These are phyloP conservation scores for Amphicarpaea edgeworthii DNA, from an alignment of 306 rosid genomes.

Conservation along the genomic window DNA sequence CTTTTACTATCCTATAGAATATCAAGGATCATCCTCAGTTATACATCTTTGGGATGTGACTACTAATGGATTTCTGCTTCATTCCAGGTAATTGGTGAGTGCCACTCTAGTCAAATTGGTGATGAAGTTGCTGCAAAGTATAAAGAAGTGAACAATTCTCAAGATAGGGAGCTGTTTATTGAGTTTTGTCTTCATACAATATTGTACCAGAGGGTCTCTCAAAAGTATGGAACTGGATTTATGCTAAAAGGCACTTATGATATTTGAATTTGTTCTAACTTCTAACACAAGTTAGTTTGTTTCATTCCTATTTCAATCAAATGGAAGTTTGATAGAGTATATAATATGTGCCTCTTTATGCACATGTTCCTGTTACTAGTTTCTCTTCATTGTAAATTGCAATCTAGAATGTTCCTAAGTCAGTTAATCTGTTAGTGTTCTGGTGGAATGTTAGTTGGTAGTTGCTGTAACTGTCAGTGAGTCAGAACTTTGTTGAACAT, in stretches of 20 bases:
- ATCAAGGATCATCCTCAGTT: conserved; percentile 26
- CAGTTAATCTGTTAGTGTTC: neutral
- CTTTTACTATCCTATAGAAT: conserved; percentile 1
- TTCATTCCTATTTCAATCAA: conserved; percentile 37
- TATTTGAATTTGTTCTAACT: conserved; percentile 42
- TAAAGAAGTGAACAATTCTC: conserved; percentile 58
- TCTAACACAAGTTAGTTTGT: conserved; percentile 1
- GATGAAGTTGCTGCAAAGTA: conserved; percentile 78
- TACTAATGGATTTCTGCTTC: conserved; percentile 44
- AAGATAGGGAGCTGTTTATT: conserved; percentile 72
- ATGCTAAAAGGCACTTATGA: conserved; percentile 39
- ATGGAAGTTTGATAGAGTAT: conserved; percentile 36
- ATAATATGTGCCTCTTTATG: neutral
- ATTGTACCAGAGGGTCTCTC: conserved; percentile 81
- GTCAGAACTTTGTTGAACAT: neutral
- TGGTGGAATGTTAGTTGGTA: neutral
- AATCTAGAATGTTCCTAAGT: neutral
- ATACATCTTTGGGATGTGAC: conserved; percentile 40
- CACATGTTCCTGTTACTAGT: neutral
- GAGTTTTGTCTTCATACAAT: conserved; percentile 90
- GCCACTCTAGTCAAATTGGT: conserved; percentile 68
- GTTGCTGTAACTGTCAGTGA: neutral
- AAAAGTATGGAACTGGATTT: conserved; percentile 62
- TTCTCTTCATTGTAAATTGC: neutral
- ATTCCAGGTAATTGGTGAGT: conserved; percentile 85